Conservation (phyloP, 352 stramenopile species). For the Peronospora farinosa region DNA sequence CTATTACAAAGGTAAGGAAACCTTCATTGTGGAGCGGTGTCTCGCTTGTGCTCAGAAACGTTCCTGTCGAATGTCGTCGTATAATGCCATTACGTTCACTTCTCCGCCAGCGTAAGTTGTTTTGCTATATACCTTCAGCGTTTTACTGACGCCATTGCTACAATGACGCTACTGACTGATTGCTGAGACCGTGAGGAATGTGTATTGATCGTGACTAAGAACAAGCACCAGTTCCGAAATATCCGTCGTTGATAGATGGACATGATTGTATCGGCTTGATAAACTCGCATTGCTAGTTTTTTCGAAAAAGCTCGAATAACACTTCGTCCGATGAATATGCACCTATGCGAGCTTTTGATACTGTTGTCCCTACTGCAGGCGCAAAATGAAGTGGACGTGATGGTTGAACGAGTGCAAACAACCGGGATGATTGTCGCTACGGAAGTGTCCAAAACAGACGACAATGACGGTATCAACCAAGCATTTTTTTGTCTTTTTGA, state of each 20-base stretch:
- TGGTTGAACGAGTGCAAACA: conserved; percentile 1
- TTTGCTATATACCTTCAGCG: not conserved
- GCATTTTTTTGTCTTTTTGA: not conserved
- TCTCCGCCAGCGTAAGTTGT: conserved; percentile 1
- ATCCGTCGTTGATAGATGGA: conserved; percentile 1
- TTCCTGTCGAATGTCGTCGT: not conserved
- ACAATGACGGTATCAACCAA: not conserved
- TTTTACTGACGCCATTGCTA: not conserved
- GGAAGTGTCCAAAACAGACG: not conserved
- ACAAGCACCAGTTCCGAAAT: not conserved
- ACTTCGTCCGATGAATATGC: conserved; percentile 2
- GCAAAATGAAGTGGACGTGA: not conserved
- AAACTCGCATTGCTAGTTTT: conserved; percentile 4
- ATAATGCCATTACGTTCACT: not conserved
- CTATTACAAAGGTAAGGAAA: conserved; percentile 7
- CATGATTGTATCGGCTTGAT: not conserved
- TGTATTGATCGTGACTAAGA: not conserved
- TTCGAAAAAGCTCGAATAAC: not conserved
- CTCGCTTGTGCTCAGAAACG: not conserved
- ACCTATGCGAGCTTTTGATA: not conserved
- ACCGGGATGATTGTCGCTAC: conserved; percentile 2
- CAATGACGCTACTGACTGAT: not conserved
- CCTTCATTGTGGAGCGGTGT: not conserved
- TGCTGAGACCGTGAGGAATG: not conserved
- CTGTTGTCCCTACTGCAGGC: conserved; percentile 2